Conservation (phyloP, 805 yeast species). For the Hermanozyma aechmeae region DNA sequence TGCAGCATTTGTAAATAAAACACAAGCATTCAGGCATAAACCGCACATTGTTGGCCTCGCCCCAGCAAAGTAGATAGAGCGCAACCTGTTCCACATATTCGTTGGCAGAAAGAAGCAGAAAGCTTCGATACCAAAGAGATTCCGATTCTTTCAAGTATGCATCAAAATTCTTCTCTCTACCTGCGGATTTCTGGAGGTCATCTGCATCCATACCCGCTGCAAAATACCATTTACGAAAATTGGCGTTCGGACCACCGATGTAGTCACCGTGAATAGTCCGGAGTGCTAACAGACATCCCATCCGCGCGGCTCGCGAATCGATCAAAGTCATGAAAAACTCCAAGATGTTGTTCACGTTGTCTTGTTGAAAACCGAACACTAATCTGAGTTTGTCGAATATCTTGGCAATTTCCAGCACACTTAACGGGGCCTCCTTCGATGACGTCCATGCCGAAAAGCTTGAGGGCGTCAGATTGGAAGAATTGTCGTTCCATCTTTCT, state of each 20-base stretch:
- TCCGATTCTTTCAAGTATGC: too few relatives aligned
- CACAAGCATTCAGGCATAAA: constrained; percentile 79
- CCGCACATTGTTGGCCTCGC: constrained; percentile 70
- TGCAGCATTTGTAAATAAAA: constrained; percentile 75
- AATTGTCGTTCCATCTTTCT: too few relatives aligned
- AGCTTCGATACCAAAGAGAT: constrained; percentile 47
- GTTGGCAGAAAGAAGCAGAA: constrained; percentile 39
- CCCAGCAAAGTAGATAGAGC: constrained; percentile 59
- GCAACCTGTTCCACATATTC: constrained; percentile 62
- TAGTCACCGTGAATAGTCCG: constrained; percentile 78
- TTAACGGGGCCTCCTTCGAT: constrained; percentile 7
- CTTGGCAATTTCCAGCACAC: constrained; percentile 43
- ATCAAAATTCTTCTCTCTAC: too few relatives aligned
- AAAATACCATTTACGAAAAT: constrained; percentile 87
- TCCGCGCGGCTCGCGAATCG: constrained; percentile 81
- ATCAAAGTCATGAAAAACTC: constrained; percentile 73
- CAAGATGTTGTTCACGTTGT: constrained; percentile 68
- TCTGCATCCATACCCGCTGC: constrained; percentile 60
- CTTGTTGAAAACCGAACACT: constrained; percentile 78
- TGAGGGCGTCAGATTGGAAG: too few relatives aligned
- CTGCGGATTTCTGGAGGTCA: too few relatives aligned
- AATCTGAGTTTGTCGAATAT: constrained; percentile 51
- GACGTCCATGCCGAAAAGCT: too few relatives aligned
- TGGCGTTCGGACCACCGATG: constrained; percentile 83
- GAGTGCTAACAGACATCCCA: constrained; percentile 63